Evolutionary conservation across 768 basidiomycete species (phyloP).

Genomic region (Hygrocybe punicea): DNA sequence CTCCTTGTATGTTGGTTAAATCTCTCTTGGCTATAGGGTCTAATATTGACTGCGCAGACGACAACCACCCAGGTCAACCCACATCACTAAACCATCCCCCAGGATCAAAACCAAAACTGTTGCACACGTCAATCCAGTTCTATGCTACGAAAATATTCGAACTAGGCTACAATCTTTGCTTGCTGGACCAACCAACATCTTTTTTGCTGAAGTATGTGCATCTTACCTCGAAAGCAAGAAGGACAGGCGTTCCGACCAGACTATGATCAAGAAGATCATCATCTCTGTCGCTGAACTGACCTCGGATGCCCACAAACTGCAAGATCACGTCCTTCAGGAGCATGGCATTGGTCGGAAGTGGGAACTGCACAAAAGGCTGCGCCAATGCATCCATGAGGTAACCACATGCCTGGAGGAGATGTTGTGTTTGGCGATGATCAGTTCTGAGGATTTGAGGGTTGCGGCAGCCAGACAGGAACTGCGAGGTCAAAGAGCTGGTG

Average conservation of each 20-base stretch:
- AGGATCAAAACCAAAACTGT: too few species aligned
- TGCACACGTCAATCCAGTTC: too few species aligned
- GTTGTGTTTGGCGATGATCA: not conserved
- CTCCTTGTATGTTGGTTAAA: too few species aligned
- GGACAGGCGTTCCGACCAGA: not conserved
- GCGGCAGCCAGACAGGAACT: not conserved
- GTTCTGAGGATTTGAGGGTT: not conserved
- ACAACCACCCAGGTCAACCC: too few species aligned
- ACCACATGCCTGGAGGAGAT: constrained; percentile 2
- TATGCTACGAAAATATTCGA: too few species aligned
- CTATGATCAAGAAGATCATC: not conserved
- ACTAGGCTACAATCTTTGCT: too few species aligned
- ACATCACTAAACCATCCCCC: too few species aligned
- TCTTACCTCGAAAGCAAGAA: not conserved
- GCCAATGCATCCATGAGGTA: not conserved
- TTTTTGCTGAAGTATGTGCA: too few species aligned
- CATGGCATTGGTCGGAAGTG: not conserved
- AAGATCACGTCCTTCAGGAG: not conserved
- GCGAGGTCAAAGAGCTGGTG: not conserved
- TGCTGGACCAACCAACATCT: too few species aligned
- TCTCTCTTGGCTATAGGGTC: too few species aligned
- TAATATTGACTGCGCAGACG: too few species aligned
- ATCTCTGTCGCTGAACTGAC: not conserved
- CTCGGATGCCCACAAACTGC: not conserved
- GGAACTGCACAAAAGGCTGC: not conserved